phyloP scores from a whole-genome alignment of 257 asterid genomes.

The Ilex asprella region DNA sequence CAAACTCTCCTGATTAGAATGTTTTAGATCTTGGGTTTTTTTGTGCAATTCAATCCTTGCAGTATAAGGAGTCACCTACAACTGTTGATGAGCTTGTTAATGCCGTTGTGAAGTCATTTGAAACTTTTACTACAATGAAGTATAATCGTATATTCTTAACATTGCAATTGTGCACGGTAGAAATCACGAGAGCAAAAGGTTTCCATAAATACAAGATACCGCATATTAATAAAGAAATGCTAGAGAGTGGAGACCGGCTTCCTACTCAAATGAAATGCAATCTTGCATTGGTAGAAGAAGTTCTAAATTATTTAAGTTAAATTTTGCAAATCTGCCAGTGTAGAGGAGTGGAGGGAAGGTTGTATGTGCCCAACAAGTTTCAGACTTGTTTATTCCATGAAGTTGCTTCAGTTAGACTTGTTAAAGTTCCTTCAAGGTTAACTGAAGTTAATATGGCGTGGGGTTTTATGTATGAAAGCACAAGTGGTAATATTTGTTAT shows the following conservation, averaged over 20 bases:
- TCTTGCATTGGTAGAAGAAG: background rate
- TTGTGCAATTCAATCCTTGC: background rate
- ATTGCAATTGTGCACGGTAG: constrained; percentile 8
- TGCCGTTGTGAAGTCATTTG: background rate
- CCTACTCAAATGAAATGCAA: constrained; percentile 4
- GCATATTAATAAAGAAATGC: constrained; percentile 7
- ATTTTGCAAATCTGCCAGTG: too few species aligned
- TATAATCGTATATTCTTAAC: constrained; percentile 6
- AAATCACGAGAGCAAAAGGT: background rate
- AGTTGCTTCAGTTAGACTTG: too few species aligned
- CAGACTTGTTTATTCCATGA: too few species aligned
- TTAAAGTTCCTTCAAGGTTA: too few species aligned
- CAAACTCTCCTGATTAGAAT: constrained; percentile 1
- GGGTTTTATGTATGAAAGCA: too few species aligned
- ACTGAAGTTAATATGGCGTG: too few species aligned
- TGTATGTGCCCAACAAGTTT: too few species aligned
- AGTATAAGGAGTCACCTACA: background rate
- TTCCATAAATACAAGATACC: background rate
- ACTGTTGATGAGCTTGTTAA: background rate
- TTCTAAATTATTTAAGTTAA: background rate
- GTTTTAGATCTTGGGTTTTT: background rate
- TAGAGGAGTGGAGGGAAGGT: too few species aligned
- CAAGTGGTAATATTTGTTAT: too few species aligned
- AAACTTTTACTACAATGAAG: constrained; percentile 1
- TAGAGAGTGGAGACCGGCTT: constrained; percentile 8